phyloP scores from a whole-genome alignment of 2,329 filamentous ascomycete genomes.

The Paracoccidioides brasiliensis region DNA sequence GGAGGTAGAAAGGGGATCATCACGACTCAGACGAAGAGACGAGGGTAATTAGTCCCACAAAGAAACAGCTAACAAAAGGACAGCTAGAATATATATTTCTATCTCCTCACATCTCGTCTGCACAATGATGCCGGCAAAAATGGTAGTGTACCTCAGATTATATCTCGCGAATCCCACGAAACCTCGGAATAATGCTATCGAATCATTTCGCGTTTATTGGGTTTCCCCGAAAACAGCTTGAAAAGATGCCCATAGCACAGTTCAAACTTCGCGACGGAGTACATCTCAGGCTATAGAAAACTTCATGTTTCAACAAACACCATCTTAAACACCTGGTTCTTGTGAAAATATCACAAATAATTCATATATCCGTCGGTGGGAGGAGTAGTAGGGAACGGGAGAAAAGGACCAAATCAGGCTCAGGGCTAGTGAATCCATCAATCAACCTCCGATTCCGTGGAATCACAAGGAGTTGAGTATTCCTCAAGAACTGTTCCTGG shows the following conservation, averaged over 20 bases:
- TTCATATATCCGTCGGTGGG: neutral
- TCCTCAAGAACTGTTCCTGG: neutral
- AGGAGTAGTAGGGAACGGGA: neutral
- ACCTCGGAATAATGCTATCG: constrained; percentile 1
- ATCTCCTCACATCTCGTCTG: neutral
- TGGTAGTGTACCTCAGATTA: constrained; percentile 12
- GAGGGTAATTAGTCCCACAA: too few relatives aligned
- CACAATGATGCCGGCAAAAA: neutral
- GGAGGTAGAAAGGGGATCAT: too few relatives aligned
- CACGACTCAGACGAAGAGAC: too few relatives aligned
- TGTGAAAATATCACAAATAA: neutral
- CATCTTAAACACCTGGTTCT: neutral
- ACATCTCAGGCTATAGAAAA: neutral
- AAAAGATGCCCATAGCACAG: neutral
- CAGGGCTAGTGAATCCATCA: neutral
- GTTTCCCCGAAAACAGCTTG: neutral
- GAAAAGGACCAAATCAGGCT: neutral
- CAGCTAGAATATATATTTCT: neutral
- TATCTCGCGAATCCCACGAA: constrained; percentile 12
- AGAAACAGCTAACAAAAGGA: too few relatives aligned
- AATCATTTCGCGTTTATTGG: neutral
- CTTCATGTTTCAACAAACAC: neutral
- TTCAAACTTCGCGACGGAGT: constrained; percentile 3
- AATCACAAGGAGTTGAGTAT: neutral
- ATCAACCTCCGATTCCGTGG: neutral